A percentile compares a stretch with the other conserved stretches of the same genome.
Evolutionary conservation across 164 flowering plant species (phyloP).

Genomic region (Sedum album): DNA sequence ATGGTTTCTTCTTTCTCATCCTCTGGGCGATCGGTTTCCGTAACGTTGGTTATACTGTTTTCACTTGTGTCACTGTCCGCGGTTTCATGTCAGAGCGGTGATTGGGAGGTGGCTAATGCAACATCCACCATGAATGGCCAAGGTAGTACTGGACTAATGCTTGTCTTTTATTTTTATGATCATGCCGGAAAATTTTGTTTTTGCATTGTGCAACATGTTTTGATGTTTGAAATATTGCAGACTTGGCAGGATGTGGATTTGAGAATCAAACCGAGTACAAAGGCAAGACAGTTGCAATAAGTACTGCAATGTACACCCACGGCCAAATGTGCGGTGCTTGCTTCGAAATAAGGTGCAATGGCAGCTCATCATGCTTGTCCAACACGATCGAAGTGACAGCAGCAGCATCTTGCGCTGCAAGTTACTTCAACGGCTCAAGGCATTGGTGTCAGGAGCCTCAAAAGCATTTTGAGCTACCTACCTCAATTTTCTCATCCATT

Average conservation of each 20-base stretch:
- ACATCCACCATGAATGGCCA: constrained; percentile 5
- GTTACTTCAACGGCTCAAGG: constrained; percentile 2
- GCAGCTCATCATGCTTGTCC: not conserved
- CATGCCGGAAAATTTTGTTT: not conserved
- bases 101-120: constrained; percentile 1
- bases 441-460: not conserved
- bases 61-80: not conserved
- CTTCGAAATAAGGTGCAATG: constrained; percentile 5
- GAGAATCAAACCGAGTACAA: constrained; percentile 8
- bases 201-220: not conserved
- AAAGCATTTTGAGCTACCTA: constrained; percentile 1
- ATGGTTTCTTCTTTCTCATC: not conserved
- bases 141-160: not conserved
- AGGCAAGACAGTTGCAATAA: not conserved
- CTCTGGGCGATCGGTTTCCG: not conserved
- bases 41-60: not conserved
- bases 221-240: not conserved
- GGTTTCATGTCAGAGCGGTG: constrained; percentile 1
- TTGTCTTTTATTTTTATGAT: not conserved
- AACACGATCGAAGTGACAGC: not conserved
- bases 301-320: not conserved
- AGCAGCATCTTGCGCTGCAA: not conserved
- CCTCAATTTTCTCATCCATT: constrained; percentile 3
- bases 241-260: constrained; percentile 6
- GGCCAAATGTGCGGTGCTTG: not conserved